Conservation (phyloP, 208 protist species). For the Sergeia podlipaevii region DNA sequence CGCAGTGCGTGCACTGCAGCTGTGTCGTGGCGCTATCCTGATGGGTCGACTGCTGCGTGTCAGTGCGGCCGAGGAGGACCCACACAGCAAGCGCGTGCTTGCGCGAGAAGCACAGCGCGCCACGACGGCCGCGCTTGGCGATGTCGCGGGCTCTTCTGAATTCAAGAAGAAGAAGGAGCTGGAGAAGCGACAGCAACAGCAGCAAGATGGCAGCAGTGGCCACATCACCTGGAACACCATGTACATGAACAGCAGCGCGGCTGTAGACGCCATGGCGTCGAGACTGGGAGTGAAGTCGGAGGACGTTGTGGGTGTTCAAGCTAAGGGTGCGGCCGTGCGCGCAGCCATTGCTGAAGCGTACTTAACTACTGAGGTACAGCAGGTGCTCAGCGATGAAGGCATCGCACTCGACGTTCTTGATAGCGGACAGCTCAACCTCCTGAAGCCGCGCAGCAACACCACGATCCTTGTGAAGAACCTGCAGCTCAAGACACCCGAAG, state of each 20-base stretch:
- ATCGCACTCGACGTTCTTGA: slow-evolving; percentile 73
- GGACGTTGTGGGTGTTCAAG: slow-evolving; percentile 53
- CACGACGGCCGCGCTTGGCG: slow-evolving; percentile 11
- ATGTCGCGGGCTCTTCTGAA: slow-evolving; percentile 37
- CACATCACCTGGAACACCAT: slow-evolving; percentile 68
- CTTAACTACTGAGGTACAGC: slow-evolving; percentile 70
- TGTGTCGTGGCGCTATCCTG: slow-evolving; percentile 83
- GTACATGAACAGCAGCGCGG: slow-evolving; percentile 82
- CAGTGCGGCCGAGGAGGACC: slow-evolving; percentile 67
- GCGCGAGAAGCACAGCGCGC: slow-evolving; percentile 30
- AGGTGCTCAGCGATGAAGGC: slow-evolving; percentile 71
- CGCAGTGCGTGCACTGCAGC: slow-evolving; percentile 72
- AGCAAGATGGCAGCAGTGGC: background rate
- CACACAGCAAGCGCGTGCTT: slow-evolving; percentile 49
- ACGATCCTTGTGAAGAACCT: slow-evolving; percentile 85
- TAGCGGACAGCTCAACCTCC: slow-evolving; percentile 42
- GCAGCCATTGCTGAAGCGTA: slow-evolving; percentile 84
- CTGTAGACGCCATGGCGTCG: slow-evolving; percentile 67
- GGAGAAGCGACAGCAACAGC: slow-evolving; percentile 15
- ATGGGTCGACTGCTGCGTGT: slow-evolving; percentile 85
- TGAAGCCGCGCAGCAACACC: slow-evolving; percentile 72
- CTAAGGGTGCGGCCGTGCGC: slow-evolving; percentile 85
- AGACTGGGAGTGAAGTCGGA: slow-evolving; percentile 52
- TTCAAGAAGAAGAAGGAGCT: slow-evolving; percentile 61
- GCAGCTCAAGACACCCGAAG: slow-evolving; percentile 34